Evolutionary conservation across 2,329 filamentous ascomycete species (phyloP).

Genomic region (Fusarium papillatum): DNA sequence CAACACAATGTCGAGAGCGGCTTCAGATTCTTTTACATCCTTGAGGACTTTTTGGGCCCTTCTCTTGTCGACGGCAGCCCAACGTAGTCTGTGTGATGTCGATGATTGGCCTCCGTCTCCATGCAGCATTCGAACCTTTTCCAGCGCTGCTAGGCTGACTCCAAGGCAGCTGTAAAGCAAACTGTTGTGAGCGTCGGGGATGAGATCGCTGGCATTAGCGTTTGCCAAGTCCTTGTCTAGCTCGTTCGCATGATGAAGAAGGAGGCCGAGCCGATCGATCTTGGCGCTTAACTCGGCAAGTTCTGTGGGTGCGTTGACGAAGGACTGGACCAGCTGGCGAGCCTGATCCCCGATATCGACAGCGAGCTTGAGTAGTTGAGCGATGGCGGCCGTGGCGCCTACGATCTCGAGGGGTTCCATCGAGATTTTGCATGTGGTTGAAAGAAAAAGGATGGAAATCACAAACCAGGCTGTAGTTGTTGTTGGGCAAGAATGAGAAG

Average conservation of each 20-base stretch:
- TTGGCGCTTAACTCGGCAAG: background rate
- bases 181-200: background rate
- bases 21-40: background rate
- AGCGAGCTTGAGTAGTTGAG: background rate
- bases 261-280: background rate
- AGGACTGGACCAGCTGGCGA: background rate
- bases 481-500: background rate
- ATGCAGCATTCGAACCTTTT: background rate
- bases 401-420: background rate
- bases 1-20: background rate
- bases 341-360: background rate
- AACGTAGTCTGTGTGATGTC: background rate
- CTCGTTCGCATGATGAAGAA: background rate
- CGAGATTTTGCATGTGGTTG: background rate
- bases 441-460: background rate
- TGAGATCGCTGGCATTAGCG: background rate
- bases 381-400: background rate
- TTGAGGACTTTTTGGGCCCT: background rate
- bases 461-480: background rate
- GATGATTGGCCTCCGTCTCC: background rate
- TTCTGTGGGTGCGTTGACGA: background rate
- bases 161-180: background rate
- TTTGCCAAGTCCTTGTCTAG: background rate
- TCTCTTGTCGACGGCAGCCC: background rate
- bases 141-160: background rate